Conservation (phyloP, 2,329 filamentous ascomycete species). For the Aspergillus cejpii region DNA sequence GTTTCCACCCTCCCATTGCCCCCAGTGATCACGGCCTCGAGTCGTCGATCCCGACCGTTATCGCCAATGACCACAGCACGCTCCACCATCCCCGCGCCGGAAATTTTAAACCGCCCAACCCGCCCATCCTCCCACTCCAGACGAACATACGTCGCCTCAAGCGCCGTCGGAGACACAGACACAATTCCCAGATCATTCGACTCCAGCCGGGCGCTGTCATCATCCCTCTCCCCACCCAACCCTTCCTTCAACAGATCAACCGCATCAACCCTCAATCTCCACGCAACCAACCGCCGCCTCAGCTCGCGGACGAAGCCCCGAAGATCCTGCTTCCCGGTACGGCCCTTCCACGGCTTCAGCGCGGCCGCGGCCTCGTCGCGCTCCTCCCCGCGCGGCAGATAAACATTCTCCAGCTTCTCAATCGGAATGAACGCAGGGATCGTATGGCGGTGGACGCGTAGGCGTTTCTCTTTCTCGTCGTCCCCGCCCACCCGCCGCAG, state of each 20-base stretch:
- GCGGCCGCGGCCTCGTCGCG: no score
- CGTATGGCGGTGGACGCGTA: conserved; percentile 40
- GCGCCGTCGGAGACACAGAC: conserved; percentile 29
- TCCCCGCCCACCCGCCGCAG: conserved; percentile 25
- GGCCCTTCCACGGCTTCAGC: conserved; percentile 17
- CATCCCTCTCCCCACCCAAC: conserved; percentile 5
- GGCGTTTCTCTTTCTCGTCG: conserved; percentile 13
- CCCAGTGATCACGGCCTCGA: conserved; percentile 31
- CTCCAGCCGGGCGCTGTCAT: conserved; percentile 5
- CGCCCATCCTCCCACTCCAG: conserved; percentile 42
- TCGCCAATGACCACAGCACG: conserved; percentile 41
- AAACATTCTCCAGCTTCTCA: conserved; percentile 32
- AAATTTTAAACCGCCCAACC: conserved; percentile 40
- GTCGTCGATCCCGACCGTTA: conserved; percentile 32
- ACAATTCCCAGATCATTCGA: conserved; percentile 29
- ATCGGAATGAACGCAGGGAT: conserved; percentile 42
- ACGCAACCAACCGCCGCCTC: conserved; percentile 38
- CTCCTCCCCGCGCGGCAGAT: no score
- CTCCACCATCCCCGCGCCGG: conserved; percentile 37
- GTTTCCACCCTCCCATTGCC: conserved; percentile 33
- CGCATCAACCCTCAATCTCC: conserved; percentile 38
- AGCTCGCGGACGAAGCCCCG: conserved; percentile 33
- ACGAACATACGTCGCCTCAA: conserved; percentile 40
- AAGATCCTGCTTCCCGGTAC: conserved; percentile 30
- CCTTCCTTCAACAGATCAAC: conserved; percentile 30